These are phyloP conservation scores for Carex pumila DNA, from an alignment of 176 grass and related monocot species.

Conservation along the genomic window DNA sequence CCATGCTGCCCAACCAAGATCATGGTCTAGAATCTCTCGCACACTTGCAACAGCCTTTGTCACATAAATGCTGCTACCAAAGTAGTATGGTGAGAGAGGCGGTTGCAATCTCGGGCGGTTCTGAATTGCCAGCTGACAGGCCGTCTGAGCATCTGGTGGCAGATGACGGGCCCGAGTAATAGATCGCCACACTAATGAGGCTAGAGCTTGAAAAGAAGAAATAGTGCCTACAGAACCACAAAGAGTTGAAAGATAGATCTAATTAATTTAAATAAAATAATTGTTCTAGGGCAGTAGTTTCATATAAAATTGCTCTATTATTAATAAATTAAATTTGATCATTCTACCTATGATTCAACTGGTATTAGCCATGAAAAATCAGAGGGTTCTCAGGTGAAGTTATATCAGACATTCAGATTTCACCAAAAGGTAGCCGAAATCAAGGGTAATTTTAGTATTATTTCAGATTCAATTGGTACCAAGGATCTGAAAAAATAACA, in stretches of 20 bases:
- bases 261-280: not conserved
- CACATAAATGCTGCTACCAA: conserved; percentile 38
- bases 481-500: too few species aligned
- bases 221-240: not conserved
- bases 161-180: conserved; percentile 35
- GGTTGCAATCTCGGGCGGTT: conserved; percentile 51
- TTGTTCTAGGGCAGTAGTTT: not conserved
- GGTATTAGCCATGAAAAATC: not conserved
- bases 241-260: not conserved
- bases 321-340: not conserved
- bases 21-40: conserved; percentile 27
- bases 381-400: not conserved
- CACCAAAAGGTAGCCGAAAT: not conserved
- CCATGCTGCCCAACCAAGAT: conserved; percentile 21
- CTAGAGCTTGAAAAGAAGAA: conserved; percentile 50
- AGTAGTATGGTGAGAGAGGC: conserved; percentile 41
- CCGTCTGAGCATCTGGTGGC: conserved; percentile 14
- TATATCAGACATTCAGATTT: not conserved
- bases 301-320: not conserved
- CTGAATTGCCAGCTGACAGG: conserved; percentile 28
- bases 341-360: not conserved
- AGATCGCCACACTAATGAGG: conserved; percentile 44
- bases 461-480: not conserved
- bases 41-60: not conserved
- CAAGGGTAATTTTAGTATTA: not conserved